Base-by-base conservation (phyloP, 139 green algal genomes). In the Tetradesmus lagerheimii region DNA sequence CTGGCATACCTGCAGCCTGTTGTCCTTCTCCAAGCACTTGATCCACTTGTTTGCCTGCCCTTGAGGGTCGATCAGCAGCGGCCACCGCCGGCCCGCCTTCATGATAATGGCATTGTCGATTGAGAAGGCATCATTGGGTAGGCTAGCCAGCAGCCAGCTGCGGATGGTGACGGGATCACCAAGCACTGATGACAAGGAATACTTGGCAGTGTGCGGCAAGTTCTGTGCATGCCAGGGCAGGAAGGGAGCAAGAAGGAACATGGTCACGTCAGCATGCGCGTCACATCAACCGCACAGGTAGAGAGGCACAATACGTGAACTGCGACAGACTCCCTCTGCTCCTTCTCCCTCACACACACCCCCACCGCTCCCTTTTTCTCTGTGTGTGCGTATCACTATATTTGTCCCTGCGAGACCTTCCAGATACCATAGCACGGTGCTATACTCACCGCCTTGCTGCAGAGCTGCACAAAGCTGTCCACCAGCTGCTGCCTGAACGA, bases 11-110 rank as follows among this genome's bases (percentile, higher is more conserved):
- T 94, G 88, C 80, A 97, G 85, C 76, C 95, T 95, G 78, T 86
- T 77, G 35, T 88, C 66, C 66, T 92, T 92, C 82, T 95, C 93
- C 47, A 95, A 90, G 87, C 93, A 95, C 89, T 96, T 96, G 80
- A 97, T 94, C 95, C 95, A 97, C 90, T 97, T 97, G 94, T 97
- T 97, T 35, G 95, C 95, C 87, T 97, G 95, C 31, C 93, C 92
- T 88, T 97, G 95, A 15, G 95, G 95, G 89, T 97, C 94, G 62
- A 97, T 97, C 91, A 95, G 94, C 34, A 97, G 93, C 35, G 95
- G 95, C 95, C 95, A 97, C 16, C 95, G 89, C 35, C 94, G 80
- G 4, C 94, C 93, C 62, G 94, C 94, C 14, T 92, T 92, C 35
- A 97, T 92, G 4, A 97, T 94, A 90, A 97, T 96, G 80, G 89